Evolutionary conservation across 1,284 basidiomycete genomes (phyloP).

Genomic region (Chondrostereum purpureum): DNA sequence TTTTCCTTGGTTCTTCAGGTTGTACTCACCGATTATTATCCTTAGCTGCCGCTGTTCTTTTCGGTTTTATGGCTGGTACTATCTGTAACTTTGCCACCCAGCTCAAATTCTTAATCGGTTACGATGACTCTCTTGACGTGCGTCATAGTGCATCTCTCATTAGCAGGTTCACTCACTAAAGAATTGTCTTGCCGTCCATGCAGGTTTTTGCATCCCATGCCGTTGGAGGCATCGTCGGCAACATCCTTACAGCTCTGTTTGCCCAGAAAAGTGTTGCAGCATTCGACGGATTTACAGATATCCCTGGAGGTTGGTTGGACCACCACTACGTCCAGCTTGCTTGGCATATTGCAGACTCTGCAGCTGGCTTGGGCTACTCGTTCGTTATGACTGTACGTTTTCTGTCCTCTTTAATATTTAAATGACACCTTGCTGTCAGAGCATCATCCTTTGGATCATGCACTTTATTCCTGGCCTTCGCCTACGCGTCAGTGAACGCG

Average conservation of each 20-base stretch:
- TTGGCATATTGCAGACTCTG: slow-evolving; percentile 81
- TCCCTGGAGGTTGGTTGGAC: slow-evolving; percentile 89
- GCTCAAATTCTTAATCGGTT: slow-evolving; percentile 74
- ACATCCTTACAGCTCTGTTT: slow-evolving; percentile 68
- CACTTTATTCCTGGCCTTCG: slow-evolving; percentile 86
- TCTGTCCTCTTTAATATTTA: neutral
- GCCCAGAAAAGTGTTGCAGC: slow-evolving; percentile 80
- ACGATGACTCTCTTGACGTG: slow-evolving; percentile 79
- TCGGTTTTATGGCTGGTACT: slow-evolving; percentile 80
- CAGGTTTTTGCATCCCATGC: slow-evolving; percentile 86
- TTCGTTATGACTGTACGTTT: slow-evolving; percentile 71
- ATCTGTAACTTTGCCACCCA: slow-evolving; percentile 92
- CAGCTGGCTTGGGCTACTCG: slow-evolving; percentile 70
- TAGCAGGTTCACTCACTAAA: slow-evolving; percentile 1
- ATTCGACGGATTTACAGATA: slow-evolving; percentile 73
- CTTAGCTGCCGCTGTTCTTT: slow-evolving; percentile 70
- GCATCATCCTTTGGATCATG: slow-evolving; percentile 87
- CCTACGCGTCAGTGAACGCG: slow-evolving; percentile 75
- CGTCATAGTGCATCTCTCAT: slow-evolving; percentile 15
- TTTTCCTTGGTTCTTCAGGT: too few species aligned
- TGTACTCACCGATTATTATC: slow-evolving; percentile 3
- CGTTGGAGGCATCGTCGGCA: slow-evolving; percentile 86
- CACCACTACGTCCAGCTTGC: slow-evolving; percentile 80
- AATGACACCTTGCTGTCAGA: slow-evolving; percentile 29
- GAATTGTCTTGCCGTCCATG: slow-evolving; percentile 4